Percentiles rank a stretch among this genome's conserved stretches.
These are phyloP conservation scores for Oryza officinalis DNA, from an alignment of 176 grass and related monocot species.

Conservation along the genomic window DNA sequence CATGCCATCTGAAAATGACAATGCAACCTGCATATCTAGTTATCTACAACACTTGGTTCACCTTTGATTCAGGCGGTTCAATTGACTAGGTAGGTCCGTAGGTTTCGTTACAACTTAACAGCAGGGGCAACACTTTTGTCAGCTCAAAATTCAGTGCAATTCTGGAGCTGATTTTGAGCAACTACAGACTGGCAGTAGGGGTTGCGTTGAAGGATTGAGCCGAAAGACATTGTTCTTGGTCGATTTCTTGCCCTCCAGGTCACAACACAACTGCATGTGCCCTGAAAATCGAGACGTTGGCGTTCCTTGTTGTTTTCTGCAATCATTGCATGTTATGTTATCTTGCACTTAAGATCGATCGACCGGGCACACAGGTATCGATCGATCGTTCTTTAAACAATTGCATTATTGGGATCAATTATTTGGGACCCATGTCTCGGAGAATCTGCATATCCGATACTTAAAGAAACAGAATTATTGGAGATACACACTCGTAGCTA, in stretches of 20 bases:
- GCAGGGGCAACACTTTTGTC: no score
- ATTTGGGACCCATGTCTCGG: background rate
- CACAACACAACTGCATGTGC: background rate
- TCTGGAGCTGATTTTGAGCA: background rate
- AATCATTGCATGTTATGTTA: background rate
- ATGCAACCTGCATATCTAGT: no score
- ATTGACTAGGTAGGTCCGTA: no score
- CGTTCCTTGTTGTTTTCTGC: background rate
- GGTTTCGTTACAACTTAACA: no score
- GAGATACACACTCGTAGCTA: background rate
- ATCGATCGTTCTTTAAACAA: background rate
- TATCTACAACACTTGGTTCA: no score
- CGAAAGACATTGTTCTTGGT: background rate
- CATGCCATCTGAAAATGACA: no score
- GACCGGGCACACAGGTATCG: background rate
- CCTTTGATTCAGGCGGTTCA: no score
- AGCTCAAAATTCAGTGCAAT: no score
- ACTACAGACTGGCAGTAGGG: background rate
- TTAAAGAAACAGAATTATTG: conserved; percentile 35
- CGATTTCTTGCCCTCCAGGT: background rate
- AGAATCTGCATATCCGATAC: background rate
- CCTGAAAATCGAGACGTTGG: background rate
- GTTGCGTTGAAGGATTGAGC: background rate
- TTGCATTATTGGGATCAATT: conserved; percentile 35
- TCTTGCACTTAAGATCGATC: background rate